Percentiles rank a stretch among this genome's conserved stretches.
phyloP scores from a whole-genome alignment of 371 early-diverging fungal species.

The Capillidium heterosporum region DNA sequence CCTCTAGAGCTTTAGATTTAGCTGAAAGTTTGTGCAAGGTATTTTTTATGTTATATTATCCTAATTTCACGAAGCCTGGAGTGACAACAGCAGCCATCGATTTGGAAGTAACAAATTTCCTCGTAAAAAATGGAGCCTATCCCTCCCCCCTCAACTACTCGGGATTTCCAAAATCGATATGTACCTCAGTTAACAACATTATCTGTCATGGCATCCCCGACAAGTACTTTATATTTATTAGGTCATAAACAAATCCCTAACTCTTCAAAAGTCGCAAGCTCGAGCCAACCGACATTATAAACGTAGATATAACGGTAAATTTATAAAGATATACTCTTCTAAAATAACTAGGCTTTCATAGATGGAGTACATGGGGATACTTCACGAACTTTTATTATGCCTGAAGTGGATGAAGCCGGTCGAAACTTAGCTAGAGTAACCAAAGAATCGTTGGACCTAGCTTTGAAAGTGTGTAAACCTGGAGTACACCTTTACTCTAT shows the following conservation, averaged over 20 bases:
- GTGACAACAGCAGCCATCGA: slow-evolving; percentile 86
- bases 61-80: slow-evolving; percentile 23
- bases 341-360: slow-evolving; percentile 27
- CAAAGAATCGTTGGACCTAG: slow-evolving; percentile 61
- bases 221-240: slow-evolving; percentile 8
- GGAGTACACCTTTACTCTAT: slow-evolving; percentile 51
- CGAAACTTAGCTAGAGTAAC: slow-evolving; percentile 49
- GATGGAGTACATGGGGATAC: slow-evolving; percentile 84
- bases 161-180: slow-evolving; percentile 80
- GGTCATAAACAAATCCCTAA: background rate
- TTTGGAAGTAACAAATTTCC: slow-evolving; percentile 69
- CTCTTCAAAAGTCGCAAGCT: slow-evolving; percentile 27
- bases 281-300: slow-evolving; percentile 78
- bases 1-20: background rate
- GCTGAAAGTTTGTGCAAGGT: slow-evolving; percentile 1
- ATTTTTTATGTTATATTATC: background rate
- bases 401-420: slow-evolving; percentile 63
- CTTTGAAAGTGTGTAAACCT: slow-evolving; percentile 63
- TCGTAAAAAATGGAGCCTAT: slow-evolving; percentile 64
- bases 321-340: background rate
- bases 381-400: slow-evolving; percentile 70
- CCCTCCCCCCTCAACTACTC: slow-evolving; percentile 90
- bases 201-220: slow-evolving; percentile 89
- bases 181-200: slow-evolving; percentile 35
- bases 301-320: slow-evolving; percentile 59